Evolutionary conservation across 2,329 filamentous ascomycete species (phyloP), one percentile per base, ranked within the genome.

Genomic region (Aureobasidium sp.): DNA sequence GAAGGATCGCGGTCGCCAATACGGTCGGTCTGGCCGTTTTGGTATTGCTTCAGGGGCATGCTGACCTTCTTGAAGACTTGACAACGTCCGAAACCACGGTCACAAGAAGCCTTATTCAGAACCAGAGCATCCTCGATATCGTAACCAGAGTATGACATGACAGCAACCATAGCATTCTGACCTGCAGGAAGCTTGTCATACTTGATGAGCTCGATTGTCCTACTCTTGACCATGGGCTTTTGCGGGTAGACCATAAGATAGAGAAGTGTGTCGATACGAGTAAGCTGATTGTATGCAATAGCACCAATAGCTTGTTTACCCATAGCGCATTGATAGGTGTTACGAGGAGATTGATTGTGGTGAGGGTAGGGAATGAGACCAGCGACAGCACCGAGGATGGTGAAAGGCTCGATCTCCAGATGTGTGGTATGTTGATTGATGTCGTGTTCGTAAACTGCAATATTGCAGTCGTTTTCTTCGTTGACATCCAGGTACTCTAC

Each of bases 221-320:
- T 89, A 56, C 91, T 96, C 72, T 96, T 96, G 65, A 97, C 93
- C 88, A 99, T 94, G 1, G 94, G 94, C 69, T 96, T 87, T 72
- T 99, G 95, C 7, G 94, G 94, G 71, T 99, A 99, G 3, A 99
- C 94, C 79, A 99, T 90, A 1, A 96, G 89, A 73, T 97, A 97
- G 7, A 99, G 84, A 17, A 99, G 81, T 0, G 93, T 97, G 71
- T 99, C 94, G 73, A 99, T 97, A 62, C 94, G 87, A 70, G 93
- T 90, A 77, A 97, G 96, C 74, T 99, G 94, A 72, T 99, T 99
- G 72, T 96, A 96, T 17, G 93, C 94, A 72, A 99, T 97, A 37
- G 93, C 92, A 37, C 94, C 94, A 73, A 99, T 97, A 43, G 94
- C 94, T 88, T 99, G 94, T 78, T 99, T 99, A 84, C 94, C 94